phyloP scores from a whole-genome alignment of 164 flowering plant species.

The Tetracentron sinense region DNA sequence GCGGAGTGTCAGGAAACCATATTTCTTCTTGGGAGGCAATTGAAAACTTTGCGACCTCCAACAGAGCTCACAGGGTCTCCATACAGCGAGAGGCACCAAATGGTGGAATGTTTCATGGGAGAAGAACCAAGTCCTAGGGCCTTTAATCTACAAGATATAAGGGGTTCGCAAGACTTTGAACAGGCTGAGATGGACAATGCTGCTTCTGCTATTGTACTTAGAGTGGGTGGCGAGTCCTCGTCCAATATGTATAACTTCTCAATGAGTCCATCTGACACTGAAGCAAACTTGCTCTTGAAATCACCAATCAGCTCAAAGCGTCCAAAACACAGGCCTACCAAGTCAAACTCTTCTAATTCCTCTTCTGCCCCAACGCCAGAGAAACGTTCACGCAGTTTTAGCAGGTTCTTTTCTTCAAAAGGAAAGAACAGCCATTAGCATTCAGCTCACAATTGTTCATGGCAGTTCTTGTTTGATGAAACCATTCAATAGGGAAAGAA shows the following conservation, averaged over 20 bases:
- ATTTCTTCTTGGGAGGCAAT: conserved; percentile 80
- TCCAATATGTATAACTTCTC: conserved; percentile 28
- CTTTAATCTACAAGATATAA: conserved; percentile 12
- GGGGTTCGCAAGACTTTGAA: conserved; percentile 30
- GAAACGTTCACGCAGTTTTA: conserved; percentile 69
- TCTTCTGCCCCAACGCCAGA: conserved; percentile 65
- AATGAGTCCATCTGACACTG: conserved; percentile 43
- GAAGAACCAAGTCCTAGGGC: conserved; percentile 37
- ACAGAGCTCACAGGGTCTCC: conserved; percentile 47
- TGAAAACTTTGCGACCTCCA: conserved; percentile 66
- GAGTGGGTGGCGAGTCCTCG: conserved; percentile 46
- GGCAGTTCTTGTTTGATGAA: background rate
- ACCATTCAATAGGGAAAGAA: background rate
- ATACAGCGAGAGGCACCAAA: conserved; percentile 36
- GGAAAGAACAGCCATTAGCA: conserved; percentile 39
- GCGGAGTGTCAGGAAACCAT: conserved; percentile 97
- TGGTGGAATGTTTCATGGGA: conserved; percentile 30
- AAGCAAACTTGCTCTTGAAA: conserved; percentile 27
- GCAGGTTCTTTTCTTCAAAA: conserved; percentile 87
- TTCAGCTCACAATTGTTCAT: background rate
- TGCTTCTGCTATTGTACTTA: conserved; percentile 20
- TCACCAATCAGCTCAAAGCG: conserved; percentile 52
- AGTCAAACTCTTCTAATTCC: conserved; percentile 47
- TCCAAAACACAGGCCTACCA: conserved; percentile 49
- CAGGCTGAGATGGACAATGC: conserved; percentile 37